Base-by-base conservation (phyloP, 2,329 filamentous ascomycete species). In the Penicillium sp. region DNA sequence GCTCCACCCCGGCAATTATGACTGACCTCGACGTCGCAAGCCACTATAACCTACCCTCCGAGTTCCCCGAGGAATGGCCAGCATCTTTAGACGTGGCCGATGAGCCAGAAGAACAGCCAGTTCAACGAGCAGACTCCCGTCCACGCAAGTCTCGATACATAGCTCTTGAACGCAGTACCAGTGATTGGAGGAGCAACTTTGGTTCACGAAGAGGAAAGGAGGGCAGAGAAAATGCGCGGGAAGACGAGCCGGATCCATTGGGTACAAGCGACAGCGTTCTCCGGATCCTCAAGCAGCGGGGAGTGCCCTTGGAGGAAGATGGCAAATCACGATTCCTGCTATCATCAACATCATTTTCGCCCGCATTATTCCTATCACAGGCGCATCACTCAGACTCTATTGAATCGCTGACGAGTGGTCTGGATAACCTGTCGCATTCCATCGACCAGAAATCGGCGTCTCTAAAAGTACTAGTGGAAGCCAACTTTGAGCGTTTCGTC, bases 381-480 rank as follows among this genome's bases (percentile, higher is more conserved):
- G 88, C 95, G 61, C 95, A 99, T 73, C 87, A 89, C 57, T 84
- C 86, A 45, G 93, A 89, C 52, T 91, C 93, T 53, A 96, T 92
- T 0, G 84, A 91, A 64, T 85, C 87, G 43, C 80, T 99, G 1
- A 80, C 96, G 12, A 81, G 84, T 46, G 95, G 94, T 3, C 83
- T 99, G 19, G 89, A 96, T 63, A 87, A 89, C 56, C 84, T 99
- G 19, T 94, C 91, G 17, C 84, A 85, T 59, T 97, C 93, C 0
- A 99, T 99, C 67, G 94, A 97, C 68, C 90, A 97, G 75, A 99
- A 99, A 74, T 97, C 93, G 0, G 94, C 93, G 0, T 97, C 92
- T 4, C 83, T 99, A 58, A 99, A 99, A 72, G 89, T 96, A 11
- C 82, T 99, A 17, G 94, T 99, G 25, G 94, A 99, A 74, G 93